These are phyloP conservation scores for Vigna nakashimae DNA, from an alignment of 306 rosid genomes.

Conservation along the genomic window DNA sequence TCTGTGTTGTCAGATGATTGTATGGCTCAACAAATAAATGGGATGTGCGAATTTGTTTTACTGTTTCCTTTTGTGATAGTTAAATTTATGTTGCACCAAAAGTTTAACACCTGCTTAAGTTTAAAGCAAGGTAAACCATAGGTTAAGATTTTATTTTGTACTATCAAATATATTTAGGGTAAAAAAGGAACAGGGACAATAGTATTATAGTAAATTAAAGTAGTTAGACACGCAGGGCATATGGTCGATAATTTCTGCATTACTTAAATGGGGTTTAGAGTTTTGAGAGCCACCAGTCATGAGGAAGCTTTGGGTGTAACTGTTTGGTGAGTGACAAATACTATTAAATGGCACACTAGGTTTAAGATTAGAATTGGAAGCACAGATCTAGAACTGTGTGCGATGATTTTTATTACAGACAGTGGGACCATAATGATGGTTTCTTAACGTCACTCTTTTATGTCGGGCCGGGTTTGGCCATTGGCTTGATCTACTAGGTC, in stretches of 20 bases:
- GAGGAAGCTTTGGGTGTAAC: slow-evolving; percentile 39
- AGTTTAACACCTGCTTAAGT: slow-evolving; percentile 13
- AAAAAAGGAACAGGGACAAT: background rate
- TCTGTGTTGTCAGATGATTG: background rate
- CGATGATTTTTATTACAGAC: slow-evolving; percentile 44
- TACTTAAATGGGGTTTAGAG: slow-evolving; percentile 48
- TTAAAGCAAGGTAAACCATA: background rate
- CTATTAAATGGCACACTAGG: background rate
- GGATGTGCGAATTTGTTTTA: slow-evolving; percentile 27
- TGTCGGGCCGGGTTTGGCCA: slow-evolving; percentile 23
- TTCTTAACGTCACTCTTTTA: slow-evolving; percentile 42
- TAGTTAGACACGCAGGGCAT: background rate
- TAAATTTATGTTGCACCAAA: slow-evolving; percentile 42
- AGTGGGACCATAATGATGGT: slow-evolving; percentile 43
- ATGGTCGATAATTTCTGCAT: slow-evolving; percentile 36
- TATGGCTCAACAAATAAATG: slow-evolving; percentile 49
- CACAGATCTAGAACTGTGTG: slow-evolving; percentile 50
- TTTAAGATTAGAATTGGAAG: slow-evolving; percentile 13
- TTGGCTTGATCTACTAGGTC: background rate
- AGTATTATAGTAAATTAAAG: background rate
- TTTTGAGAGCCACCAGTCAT: slow-evolving; percentile 43
- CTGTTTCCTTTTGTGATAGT: slow-evolving; percentile 39
- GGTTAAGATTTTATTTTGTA: background rate
- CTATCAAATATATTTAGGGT: background rate
- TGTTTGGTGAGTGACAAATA: slow-evolving; percentile 47